A percentile compares a stretch with the other conserved stretches of the same genome.
These are phyloP conservation scores for Sphaceloma murrayae DNA, from an alignment of 2,329 filamentous ascomycete genomes.

Conservation along the genomic window DNA sequence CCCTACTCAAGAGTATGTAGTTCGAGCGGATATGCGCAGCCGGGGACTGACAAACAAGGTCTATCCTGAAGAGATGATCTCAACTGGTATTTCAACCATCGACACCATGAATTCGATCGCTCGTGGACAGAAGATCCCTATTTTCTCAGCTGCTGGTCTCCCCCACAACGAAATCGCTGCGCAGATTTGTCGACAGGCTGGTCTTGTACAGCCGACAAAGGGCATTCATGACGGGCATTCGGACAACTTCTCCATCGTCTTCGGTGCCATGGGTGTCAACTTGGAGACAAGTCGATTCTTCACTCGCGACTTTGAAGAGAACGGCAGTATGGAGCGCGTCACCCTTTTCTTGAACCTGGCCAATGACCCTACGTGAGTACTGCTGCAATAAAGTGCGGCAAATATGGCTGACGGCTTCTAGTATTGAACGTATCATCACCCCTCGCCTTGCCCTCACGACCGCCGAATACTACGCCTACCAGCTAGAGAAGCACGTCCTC, in stretches of 20 bases:
- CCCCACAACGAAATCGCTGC: constrained; percentile 99
- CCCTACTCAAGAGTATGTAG: constrained; percentile 79
- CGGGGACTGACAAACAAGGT: constrained; percentile 46
- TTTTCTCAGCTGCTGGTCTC: constrained; percentile 96
- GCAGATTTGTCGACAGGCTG: constrained; percentile 94
- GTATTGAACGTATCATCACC: constrained; percentile 99
- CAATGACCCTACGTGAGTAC: constrained; percentile 85
- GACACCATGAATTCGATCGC: constrained; percentile 92
- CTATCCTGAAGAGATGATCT: constrained; percentile 99
- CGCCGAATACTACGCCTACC: constrained; percentile 99
- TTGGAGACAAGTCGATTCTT: constrained; percentile 98
- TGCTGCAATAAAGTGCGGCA: neutral
- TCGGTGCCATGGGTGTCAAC: constrained; percentile 99
- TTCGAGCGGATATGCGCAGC: neutral
- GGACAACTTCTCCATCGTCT: constrained; percentile 99
- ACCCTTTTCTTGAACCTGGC: constrained; percentile 98
- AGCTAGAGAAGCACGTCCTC: constrained; percentile 98
- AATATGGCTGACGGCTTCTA: constrained; percentile 33
- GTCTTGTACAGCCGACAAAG: constrained; percentile 85
- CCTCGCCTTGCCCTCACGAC: constrained; percentile 96
- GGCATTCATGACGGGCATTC: constrained; percentile 92
- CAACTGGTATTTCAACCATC: constrained; percentile 97
- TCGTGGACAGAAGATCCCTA: constrained; percentile 98
- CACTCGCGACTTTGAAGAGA: constrained; percentile 97
- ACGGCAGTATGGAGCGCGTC: constrained; percentile 93